Conservation (phyloP, 495 filamentous ascomycete species). For the Aspergillus nidulans region DNA sequence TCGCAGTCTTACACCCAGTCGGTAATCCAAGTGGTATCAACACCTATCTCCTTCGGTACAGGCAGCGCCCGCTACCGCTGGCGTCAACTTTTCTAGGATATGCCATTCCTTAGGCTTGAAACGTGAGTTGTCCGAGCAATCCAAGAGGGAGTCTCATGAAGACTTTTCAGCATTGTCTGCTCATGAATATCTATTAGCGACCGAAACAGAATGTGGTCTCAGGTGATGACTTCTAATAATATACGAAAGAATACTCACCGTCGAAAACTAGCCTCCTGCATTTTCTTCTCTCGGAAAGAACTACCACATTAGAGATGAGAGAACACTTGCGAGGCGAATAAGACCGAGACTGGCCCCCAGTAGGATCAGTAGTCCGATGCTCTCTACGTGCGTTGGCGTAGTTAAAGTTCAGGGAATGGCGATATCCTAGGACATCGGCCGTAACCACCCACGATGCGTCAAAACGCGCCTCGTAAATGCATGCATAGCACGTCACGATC, state of each 20-base stretch:
- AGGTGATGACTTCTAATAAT: too few species aligned
- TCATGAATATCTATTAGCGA: neutral
- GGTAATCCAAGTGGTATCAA: conserved; percentile 68
- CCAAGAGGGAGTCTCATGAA: conserved; percentile 34
- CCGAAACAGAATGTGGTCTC: too few species aligned
- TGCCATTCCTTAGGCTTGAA: conserved; percentile 79
- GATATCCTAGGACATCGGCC: neutral
- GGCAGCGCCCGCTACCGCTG: conserved; percentile 53
- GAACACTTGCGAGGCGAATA: conserved; percentile 7
- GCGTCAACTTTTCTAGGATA: conserved; percentile 62
- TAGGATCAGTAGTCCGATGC: neutral
- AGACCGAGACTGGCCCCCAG: neutral
- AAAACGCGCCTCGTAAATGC: neutral
- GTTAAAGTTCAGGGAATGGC: neutral
- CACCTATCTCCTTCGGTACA: conserved; percentile 53
- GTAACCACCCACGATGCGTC: neutral
- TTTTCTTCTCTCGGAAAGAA: conserved; percentile 7
- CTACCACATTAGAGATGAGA: conserved; percentile 11
- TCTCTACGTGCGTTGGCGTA: neutral
- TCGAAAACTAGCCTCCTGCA: conserved; percentile 19
- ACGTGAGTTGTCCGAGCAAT: conserved; percentile 47
- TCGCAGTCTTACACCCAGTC: conserved; percentile 69
- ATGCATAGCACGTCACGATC: conserved; percentile 17
- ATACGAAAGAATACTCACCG: conserved; percentile 8
- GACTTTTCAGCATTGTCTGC: conserved; percentile 24